Percentiles rank a stretch among this genome's conserved stretches.
phyloP scores from a whole-genome alignment of 441 rosid species.

The Gossypium gossypioides region DNA sequence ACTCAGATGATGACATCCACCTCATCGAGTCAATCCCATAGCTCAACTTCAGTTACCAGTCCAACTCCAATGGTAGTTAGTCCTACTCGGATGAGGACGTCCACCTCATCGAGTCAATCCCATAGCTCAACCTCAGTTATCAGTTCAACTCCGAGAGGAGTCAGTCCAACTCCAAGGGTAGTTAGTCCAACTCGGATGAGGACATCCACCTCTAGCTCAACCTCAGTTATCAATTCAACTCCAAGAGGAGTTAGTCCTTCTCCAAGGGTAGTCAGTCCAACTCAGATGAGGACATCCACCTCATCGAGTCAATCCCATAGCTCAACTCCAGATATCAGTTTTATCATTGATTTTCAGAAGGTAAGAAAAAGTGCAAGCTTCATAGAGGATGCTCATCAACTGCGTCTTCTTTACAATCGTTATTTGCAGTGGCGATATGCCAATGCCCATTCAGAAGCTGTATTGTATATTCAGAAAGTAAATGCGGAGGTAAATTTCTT shows the following conservation, averaged over 20 bases:
- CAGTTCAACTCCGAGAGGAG: neutral
- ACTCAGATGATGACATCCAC: neutral
- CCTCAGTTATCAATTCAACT: neutral
- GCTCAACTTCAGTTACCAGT: neutral
- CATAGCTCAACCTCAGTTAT: neutral
- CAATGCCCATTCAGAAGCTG: constrained; percentile 66
- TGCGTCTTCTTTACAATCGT: constrained; percentile 71
- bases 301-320: constrained; percentile 41
- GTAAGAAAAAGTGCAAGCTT: constrained; percentile 56
- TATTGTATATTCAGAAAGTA: constrained; percentile 51
- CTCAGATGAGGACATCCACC: constrained; percentile 38
- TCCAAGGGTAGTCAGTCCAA: constrained; percentile 62
- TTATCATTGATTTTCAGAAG: constrained; percentile 68
- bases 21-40: neutral
- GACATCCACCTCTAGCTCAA: neutral
- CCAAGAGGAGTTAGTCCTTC: constrained; percentile 59
- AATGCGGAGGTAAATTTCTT: constrained; percentile 55
- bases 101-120: neutral
- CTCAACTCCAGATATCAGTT: constrained; percentile 78
- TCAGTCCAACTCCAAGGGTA: neutral
- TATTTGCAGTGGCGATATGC: constrained; percentile 84
- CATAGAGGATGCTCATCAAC: constrained; percentile 86
- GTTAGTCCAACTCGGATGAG: neutral
- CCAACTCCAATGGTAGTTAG: neutral
- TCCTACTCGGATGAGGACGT: neutral